phyloP scores from a whole-genome alignment of 805 yeast species.

The Ogataea paraovalis region DNA sequence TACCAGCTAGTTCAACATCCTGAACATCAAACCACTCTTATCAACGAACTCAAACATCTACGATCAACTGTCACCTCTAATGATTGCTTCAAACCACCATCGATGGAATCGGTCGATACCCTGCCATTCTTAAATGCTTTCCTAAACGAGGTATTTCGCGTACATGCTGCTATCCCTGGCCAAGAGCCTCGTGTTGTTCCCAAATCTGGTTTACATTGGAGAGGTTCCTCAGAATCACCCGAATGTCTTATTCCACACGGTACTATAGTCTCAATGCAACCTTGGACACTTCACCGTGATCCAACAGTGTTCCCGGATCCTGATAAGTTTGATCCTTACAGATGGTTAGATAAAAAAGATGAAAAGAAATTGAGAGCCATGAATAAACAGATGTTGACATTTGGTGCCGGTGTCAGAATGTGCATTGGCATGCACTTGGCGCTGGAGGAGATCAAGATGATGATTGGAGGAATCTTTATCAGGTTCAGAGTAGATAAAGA shows the following conservation, averaged over 20 bases:
- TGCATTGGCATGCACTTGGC: conserved; percentile 72
- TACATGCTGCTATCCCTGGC: background rate
- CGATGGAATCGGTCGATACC: background rate
- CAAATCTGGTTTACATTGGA: conserved; percentile 10
- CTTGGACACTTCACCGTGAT: conserved; percentile 53
- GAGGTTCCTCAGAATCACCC: conserved; percentile 17
- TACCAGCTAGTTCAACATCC: background rate
- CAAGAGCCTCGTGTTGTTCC: conserved; percentile 43
- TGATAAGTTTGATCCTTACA: conserved; percentile 39
- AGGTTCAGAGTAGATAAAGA: conserved; percentile 31
- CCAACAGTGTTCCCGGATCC: conserved; percentile 39
- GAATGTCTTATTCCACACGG: conserved; percentile 39
- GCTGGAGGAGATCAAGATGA: conserved; percentile 57
- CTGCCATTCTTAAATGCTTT: background rate
- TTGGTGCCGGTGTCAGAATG: conserved; percentile 72
- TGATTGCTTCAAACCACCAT: background rate
- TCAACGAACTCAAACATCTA: background rate
- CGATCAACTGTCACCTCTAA: background rate
- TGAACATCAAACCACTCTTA: background rate
- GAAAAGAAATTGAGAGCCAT: conserved; percentile 37
- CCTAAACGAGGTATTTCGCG: background rate
- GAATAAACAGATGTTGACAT: conserved; percentile 56
- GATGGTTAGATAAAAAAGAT: conserved; percentile 50
- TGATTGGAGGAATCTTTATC: conserved; percentile 50
- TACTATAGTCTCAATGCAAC: conserved; percentile 53